These are phyloP conservation scores for Penicillium fimorum DNA, from an alignment of 495 filamentous ascomycete genomes.

Conservation along the genomic window DNA sequence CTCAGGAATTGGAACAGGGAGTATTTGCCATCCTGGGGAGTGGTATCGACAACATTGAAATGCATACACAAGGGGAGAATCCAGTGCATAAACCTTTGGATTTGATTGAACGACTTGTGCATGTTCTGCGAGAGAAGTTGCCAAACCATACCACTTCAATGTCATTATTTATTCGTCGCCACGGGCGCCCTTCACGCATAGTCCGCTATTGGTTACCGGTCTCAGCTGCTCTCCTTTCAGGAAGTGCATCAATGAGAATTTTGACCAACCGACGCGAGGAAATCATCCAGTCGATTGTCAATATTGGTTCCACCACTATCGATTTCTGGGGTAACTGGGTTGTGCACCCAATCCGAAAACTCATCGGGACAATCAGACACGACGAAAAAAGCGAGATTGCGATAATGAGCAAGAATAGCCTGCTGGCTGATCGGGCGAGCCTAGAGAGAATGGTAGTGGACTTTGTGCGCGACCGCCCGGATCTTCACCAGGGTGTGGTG, in stretches of 20 bases:
- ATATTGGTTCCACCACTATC: conserved; percentile 70
- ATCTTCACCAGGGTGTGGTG: conserved; percentile 42
- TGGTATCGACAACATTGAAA: conserved; percentile 49
- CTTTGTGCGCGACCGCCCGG: conserved; percentile 77
- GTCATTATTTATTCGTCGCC: conserved; percentile 42
- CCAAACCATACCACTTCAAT: conserved; percentile 59
- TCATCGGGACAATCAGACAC: conserved; percentile 89
- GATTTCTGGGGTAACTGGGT: conserved; percentile 98
- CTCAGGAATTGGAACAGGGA: conserved; percentile 69
- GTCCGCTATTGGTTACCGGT: conserved; percentile 87
- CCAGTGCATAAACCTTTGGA: conserved; percentile 47
- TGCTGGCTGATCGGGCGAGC: conserved; percentile 84
- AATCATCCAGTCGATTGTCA: conserved; percentile 70
- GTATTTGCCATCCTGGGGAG: conserved; percentile 64
- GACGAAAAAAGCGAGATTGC: conserved; percentile 88
- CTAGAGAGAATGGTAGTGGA: conserved; percentile 97
- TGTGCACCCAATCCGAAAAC: conserved; percentile 73
- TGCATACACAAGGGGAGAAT: conserved; percentile 24
- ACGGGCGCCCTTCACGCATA: conserved; percentile 73
- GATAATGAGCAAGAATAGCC: conserved; percentile 87
- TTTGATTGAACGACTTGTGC: conserved; percentile 64
- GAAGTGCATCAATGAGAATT: conserved; percentile 76
- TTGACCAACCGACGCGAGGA: conserved; percentile 67
- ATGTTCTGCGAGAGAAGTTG: conserved; percentile 58
- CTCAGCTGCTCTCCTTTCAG: conserved; percentile 61